These are phyloP conservation scores for Mycena galopus DNA, from an alignment of 768 basidiomycete genomes.

Conservation along the genomic window DNA sequence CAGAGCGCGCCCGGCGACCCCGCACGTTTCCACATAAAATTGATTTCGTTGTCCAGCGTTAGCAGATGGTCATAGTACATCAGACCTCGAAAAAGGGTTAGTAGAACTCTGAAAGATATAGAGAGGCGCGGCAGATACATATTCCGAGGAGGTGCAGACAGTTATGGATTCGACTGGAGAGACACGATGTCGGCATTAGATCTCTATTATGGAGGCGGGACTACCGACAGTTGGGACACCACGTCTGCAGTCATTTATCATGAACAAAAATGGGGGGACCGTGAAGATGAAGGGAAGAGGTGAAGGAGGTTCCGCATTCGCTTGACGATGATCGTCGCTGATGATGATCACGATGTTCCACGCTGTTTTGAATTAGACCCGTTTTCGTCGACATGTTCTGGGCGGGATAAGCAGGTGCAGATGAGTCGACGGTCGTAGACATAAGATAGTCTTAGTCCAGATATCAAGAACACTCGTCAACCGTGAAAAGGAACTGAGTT, in stretches of 20 bases:
- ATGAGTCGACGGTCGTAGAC: no score
- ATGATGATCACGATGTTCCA: no score
- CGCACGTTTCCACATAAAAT: conserved; percentile 16
- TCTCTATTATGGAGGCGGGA: neutral
- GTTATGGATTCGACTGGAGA: neutral
- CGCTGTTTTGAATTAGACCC: no score
- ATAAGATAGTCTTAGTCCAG: no score
- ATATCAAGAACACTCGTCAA: no score
- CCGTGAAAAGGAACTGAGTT: no score
- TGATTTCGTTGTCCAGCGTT: conserved; percentile 10
- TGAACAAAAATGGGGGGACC: neutral
- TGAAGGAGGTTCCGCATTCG: no score
- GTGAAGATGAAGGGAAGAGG: neutral
- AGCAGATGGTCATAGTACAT: conserved; percentile 22
- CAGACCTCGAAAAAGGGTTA: neutral
- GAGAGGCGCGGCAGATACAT: neutral
- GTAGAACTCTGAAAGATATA: neutral
- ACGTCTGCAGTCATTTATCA: neutral
- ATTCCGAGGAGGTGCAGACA: conserved; percentile 22
- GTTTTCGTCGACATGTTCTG: no score
- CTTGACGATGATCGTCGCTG: no score
- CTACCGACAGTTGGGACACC: neutral
- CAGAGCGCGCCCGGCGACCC: conserved; percentile 4
- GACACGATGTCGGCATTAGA: neutral
- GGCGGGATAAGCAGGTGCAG: no score